Conservation (phyloP, 225 moss, liverwort and hornwort species). For the Rhytidiadelphus loreus region DNA sequence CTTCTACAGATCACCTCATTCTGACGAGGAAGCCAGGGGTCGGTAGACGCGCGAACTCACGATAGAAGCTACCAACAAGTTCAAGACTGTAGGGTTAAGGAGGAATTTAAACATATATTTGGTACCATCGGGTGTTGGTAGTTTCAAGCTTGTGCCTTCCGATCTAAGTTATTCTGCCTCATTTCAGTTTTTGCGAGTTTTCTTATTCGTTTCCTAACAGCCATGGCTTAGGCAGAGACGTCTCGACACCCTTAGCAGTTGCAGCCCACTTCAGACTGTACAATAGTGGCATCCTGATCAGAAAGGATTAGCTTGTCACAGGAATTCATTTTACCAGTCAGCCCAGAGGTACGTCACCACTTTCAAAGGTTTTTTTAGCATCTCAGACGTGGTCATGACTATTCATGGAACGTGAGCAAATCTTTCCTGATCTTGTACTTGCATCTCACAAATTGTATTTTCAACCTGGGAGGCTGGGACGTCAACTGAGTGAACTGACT, state of each 20-base stretch:
- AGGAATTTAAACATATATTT: background rate
- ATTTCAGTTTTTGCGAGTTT: conserved; percentile 10
- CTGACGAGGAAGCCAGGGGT: conserved; percentile 35
- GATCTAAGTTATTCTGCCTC: background rate
- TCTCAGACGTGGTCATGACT: background rate
- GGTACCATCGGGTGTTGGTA: background rate
- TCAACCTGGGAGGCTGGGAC: background rate
- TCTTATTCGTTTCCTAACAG: conserved; percentile 2
- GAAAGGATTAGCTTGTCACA: conserved; percentile 7
- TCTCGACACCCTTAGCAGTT: background rate
- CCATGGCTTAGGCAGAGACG: conserved; percentile 6
- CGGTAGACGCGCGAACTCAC: conserved; percentile 5
- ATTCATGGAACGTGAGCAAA: background rate
- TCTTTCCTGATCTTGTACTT: conserved; percentile 4
- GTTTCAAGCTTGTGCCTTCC: background rate
- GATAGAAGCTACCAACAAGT: background rate
- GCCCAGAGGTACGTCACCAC: background rate
- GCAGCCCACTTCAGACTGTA: conserved; percentile 18
- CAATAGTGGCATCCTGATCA: conserved; percentile 2
- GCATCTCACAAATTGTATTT: background rate
- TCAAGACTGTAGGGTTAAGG: conserved; percentile 2
- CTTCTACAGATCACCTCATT: conserved; percentile 50
- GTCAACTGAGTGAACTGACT: background rate
- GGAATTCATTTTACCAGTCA: background rate
- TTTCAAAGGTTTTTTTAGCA: background rate